Conservation (phyloP, 2,329 filamentous ascomycete genomes). For the Pseudogymnoascus sp. region DNA sequence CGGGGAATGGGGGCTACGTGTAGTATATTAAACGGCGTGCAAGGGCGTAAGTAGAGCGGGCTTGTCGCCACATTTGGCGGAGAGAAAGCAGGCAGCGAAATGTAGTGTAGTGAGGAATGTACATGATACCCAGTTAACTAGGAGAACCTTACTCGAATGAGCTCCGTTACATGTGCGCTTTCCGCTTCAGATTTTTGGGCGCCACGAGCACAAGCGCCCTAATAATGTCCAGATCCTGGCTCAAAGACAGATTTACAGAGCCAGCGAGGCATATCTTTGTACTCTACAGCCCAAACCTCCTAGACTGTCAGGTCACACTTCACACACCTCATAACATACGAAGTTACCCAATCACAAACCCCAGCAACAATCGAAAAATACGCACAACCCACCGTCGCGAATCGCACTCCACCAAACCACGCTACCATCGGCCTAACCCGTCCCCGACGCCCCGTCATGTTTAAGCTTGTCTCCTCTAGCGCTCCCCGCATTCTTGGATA, state of each 20-base stretch:
- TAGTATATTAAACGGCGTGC: conserved; percentile 6
- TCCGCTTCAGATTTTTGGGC: not conserved
- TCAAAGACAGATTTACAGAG: not conserved
- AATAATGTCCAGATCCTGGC: not conserved
- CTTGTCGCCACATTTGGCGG: not conserved
- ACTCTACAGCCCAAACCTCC: not conserved
- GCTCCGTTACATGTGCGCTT: not conserved
- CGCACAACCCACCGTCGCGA: not conserved
- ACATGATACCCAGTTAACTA: conserved; percentile 3
- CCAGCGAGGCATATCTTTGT: not conserved
- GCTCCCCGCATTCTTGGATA: not conserved
- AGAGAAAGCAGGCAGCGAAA: not conserved
- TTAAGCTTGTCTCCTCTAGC: not conserved
- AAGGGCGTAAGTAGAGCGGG: not conserved
- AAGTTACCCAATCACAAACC: not conserved
- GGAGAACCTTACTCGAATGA: not conserved
- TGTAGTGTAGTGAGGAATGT: conserved; percentile 3
- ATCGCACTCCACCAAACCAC: not conserved
- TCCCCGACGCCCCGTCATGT: not conserved
- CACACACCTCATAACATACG: not conserved
- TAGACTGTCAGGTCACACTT: not conserved
- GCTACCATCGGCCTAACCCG: not conserved
- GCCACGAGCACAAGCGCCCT: not conserved
- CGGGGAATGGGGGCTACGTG: not conserved
- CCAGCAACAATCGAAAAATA: not conserved